phyloP scores from a whole-genome alignment of 495 filamentous ascomycete species.

The Lepidopterella palustris region DNA sequence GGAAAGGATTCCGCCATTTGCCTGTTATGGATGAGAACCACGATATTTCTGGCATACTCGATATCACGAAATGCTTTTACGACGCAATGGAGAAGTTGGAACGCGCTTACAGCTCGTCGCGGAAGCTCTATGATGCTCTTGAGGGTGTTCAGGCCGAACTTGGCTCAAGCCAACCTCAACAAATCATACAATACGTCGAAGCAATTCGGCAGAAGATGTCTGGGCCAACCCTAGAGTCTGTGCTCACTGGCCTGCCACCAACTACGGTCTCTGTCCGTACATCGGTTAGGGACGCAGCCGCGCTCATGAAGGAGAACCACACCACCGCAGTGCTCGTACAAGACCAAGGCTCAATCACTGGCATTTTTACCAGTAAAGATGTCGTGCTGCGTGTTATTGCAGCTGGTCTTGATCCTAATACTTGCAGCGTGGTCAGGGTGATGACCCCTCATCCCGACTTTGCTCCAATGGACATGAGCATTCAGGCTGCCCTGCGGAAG shows the following conservation, averaged over 20 bases:
- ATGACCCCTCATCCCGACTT: slow-evolving; percentile 99
- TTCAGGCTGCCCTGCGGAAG: slow-evolving; percentile 93
- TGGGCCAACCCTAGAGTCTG: slow-evolving; percentile 89
- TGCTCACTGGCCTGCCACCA: slow-evolving; percentile 84
- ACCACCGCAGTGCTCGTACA: slow-evolving; percentile 95
- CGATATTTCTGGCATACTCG: slow-evolving; percentile 94
- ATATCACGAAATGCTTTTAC: slow-evolving; percentile 99
- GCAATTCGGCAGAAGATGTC: slow-evolving; percentile 95
- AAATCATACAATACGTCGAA: slow-evolving; percentile 98
- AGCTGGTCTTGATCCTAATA: slow-evolving; percentile 86
- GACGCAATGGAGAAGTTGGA: slow-evolving; percentile 99
- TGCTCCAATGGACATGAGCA: slow-evolving; percentile 97
- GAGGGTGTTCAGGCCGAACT: slow-evolving; percentile 99
- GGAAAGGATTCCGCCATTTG: slow-evolving; percentile 94
- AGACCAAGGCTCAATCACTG: slow-evolving; percentile 93
- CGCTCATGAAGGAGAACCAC: slow-evolving; percentile 95
- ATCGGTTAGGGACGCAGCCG: slow-evolving; percentile 89
- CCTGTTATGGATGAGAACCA: slow-evolving; percentile 99
- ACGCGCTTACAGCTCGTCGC: slow-evolving; percentile 90
- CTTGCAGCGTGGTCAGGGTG: slow-evolving; percentile 93
- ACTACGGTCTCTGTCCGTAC: slow-evolving; percentile 93
- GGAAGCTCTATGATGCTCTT: slow-evolving; percentile 92
- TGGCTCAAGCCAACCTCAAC: slow-evolving; percentile 91
- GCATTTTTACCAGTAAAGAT: slow-evolving; percentile 99
- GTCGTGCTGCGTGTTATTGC: slow-evolving; percentile 97